A percentile compares a stretch with the other conserved stretches of the same genome.
Evolutionary conservation across 2,329 filamentous ascomycete species (phyloP).

Genomic region (Lachnellula occidentalis): DNA sequence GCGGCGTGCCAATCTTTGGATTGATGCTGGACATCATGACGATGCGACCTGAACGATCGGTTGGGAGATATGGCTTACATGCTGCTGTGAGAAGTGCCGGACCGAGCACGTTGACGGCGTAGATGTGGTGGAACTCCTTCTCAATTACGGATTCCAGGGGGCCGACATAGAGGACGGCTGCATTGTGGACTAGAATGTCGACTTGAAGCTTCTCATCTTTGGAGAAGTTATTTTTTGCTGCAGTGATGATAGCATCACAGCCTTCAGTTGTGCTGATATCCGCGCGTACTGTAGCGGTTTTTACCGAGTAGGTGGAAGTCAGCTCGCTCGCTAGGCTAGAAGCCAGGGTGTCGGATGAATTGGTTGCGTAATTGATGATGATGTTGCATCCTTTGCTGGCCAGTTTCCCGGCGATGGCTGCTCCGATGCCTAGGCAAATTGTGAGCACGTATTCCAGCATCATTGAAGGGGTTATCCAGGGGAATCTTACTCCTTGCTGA

Average conservation of each 20-base stretch:
- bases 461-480: neutral
- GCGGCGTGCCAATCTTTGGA: slow-evolving; percentile 49
- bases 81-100: slow-evolving; percentile 72
- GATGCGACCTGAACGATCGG: slow-evolving; percentile 58
- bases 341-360: slow-evolving; percentile 47
- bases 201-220: slow-evolving; percentile 54
- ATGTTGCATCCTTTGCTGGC: slow-evolving; percentile 58
- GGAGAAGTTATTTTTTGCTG: slow-evolving; percentile 35
- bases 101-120: slow-evolving; percentile 73
- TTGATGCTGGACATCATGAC: slow-evolving; percentile 55
- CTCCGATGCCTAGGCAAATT: slow-evolving; percentile 60
- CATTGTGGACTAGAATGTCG: slow-evolving; percentile 82
- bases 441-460: neutral
- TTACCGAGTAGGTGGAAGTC: slow-evolving; percentile 49
- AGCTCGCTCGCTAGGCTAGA: slow-evolving; percentile 49
- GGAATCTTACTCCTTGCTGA: slow-evolving; percentile 59
- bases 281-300: slow-evolving; percentile 59
- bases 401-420: slow-evolving; percentile 55
- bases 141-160: slow-evolving; percentile 53
- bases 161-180: slow-evolving; percentile 63
- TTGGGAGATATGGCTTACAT: slow-evolving; percentile 60
- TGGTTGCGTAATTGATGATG: slow-evolving; percentile 58
- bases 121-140: slow-evolving; percentile 63
- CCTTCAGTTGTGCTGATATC: slow-evolving; percentile 60
- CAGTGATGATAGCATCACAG: slow-evolving; percentile 51